Conservation (phyloP, 2,329 filamentous ascomycete species). For the Lasiodiplodia gonubiensis region DNA sequence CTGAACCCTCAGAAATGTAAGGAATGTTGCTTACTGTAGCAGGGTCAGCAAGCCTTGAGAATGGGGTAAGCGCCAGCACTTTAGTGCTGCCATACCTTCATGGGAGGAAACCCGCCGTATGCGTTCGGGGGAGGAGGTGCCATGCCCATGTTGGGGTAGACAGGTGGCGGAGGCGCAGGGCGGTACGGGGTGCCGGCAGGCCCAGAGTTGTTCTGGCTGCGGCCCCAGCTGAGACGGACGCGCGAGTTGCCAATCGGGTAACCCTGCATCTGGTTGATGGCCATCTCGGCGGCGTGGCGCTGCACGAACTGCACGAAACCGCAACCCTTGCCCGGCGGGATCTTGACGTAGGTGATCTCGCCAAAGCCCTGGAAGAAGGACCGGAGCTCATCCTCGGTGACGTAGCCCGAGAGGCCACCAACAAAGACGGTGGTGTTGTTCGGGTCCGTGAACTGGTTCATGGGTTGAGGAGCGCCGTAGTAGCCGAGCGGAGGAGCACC, state of each 20-base stretch:
- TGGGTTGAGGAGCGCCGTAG: conserved; percentile 74
- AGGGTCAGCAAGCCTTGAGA: conserved; percentile 26
- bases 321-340: conserved; percentile 97
- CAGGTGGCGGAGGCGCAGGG: conserved; percentile 81
- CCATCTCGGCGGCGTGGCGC: conserved; percentile 98
- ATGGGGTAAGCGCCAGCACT: conserved; percentile 16
- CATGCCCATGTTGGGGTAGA: conserved; percentile 74
- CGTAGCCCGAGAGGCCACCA: conserved; percentile 93
- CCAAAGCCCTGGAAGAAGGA: conserved; percentile 99
- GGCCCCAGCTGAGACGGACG: conserved; percentile 95
- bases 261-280: conserved; percentile 99
- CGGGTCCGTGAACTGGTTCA: conserved; percentile 99
- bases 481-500: conserved; percentile 70
- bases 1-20: conserved; percentile 33
- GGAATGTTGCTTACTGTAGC: conserved; percentile 30
- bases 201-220: conserved; percentile 98
- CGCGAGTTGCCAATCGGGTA: conserved; percentile 99
- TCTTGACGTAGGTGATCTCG: conserved; percentile 99
- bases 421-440: conserved; percentile 99
- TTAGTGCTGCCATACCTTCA: conserved; percentile 60
- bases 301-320: conserved; percentile 99
- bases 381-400: conserved; percentile 98
- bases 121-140: conserved; percentile 59
- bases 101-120: conserved; percentile 69
- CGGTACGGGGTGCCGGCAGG: conserved; percentile 95